phyloP scores from a whole-genome alignment of 164 flowering plant genomes.

The Piper betle region DNA sequence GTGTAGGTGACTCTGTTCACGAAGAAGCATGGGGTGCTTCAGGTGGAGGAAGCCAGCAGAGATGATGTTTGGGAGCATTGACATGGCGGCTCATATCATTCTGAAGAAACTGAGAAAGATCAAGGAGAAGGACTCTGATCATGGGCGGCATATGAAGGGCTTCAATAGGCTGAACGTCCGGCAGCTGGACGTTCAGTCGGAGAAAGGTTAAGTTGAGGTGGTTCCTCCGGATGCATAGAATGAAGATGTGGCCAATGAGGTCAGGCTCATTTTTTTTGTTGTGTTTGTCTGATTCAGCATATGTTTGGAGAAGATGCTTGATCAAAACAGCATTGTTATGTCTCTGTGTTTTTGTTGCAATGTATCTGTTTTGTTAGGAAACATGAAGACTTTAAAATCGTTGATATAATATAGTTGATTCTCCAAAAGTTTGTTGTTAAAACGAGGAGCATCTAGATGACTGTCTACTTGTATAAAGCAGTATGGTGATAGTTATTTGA shows the following conservation, averaged over 20 bases:
- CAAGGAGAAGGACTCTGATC: conserved; percentile 86
- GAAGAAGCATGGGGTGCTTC: conserved; percentile 79
- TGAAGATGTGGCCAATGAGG: conserved; percentile 27
- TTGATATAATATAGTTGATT: too few relatives aligned
- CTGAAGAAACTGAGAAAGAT: conserved; percentile 89
- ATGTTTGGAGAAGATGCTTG: too few relatives aligned
- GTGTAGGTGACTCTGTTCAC: conserved; percentile 70
- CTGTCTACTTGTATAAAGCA: too few relatives aligned
- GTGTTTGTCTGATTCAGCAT: too few relatives aligned
- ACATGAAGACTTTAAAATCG: too few relatives aligned
- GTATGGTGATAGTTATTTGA: too few relatives aligned
- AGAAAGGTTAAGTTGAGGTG: conserved; percentile 3
- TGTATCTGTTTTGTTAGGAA: too few relatives aligned
- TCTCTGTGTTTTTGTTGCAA: too few relatives aligned
- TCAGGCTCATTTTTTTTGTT: too few relatives aligned
- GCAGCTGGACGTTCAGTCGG: conserved; percentile 22
- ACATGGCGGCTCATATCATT: conserved; percentile 67
- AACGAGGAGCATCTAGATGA: too few relatives aligned
- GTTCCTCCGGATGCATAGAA: conserved; percentile 1
- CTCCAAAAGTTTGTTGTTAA: too few relatives aligned
- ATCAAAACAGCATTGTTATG: too few relatives aligned
- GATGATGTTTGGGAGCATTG: conserved; percentile 60
- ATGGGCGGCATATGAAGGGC: conserved; percentile 87
- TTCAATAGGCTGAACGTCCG: conserved; percentile 50
- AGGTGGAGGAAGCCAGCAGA: conserved; percentile 89